Percentiles rank a stretch among this genome's conserved stretches.
These are phyloP conservation scores for Euphrasia confusa DNA, from an alignment of 257 asterid species.

Conservation along the genomic window DNA sequence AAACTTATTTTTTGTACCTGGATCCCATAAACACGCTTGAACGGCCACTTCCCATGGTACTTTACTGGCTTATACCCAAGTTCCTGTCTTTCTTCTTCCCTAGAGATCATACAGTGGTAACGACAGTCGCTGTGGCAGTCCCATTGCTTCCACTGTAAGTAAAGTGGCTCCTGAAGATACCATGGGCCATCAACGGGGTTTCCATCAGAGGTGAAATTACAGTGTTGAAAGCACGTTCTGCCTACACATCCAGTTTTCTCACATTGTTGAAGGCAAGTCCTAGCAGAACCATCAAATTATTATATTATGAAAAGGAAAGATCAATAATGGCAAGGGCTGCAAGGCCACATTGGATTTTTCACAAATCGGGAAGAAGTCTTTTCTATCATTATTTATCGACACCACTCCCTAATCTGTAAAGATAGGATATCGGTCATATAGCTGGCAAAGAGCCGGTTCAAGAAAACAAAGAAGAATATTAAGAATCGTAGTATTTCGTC, in stretches of 20 bases:
- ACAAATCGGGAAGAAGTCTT: background rate
- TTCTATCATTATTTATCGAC: background rate
- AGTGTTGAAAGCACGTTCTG: slow-evolving; percentile 69
- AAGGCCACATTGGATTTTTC: background rate
- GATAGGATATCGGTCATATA: background rate
- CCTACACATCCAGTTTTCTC: slow-evolving; percentile 88
- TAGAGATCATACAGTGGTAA: slow-evolving; percentile 71
- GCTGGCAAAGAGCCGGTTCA: slow-evolving; percentile 8
- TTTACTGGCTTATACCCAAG: slow-evolving; percentile 68
- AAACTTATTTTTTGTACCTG: slow-evolving; percentile 42
- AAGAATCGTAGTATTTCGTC: background rate
- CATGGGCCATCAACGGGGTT: slow-evolving; percentile 65
- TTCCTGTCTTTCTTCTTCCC: slow-evolving; percentile 66
- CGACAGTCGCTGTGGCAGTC: slow-evolving; percentile 77
- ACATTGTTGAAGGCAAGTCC: slow-evolving; percentile 67
- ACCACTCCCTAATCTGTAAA: background rate
- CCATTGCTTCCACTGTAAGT: slow-evolving; percentile 80
- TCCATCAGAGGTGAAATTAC: slow-evolving; percentile 64
- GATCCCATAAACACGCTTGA: slow-evolving; percentile 67
- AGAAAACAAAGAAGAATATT: slow-evolving; percentile 16
- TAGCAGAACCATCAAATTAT: slow-evolving; percentile 30
- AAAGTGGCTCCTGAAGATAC: slow-evolving; percentile 92
- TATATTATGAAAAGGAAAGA: background rate
- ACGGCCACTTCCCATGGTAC: slow-evolving; percentile 89
- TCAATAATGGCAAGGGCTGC: background rate